Base-by-base conservation (phyloP, 306 rosid genomes). In the Bauhinia variegata region DNA sequence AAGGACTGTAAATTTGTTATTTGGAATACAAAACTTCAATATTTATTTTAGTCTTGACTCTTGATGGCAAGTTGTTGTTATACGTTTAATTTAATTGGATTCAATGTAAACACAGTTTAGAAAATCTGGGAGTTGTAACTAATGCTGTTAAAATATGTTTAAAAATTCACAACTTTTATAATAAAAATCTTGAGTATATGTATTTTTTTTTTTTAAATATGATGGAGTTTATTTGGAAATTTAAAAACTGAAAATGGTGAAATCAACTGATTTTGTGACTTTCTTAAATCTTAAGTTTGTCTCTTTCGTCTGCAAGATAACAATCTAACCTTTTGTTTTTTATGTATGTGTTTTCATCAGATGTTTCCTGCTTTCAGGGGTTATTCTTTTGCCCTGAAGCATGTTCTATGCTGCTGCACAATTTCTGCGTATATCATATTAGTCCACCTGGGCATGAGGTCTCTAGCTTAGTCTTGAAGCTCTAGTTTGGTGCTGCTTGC, bases 401-500 rank as follows among this genome's bases (percentile, higher is more conserved):
- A 17, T 88, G 88, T 82, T 90, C 91, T 60, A 78, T 90, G 74
- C 79, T 93, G 74, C 97, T 86, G 61, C 97, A 93, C 88, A 93
- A 93, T 80, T 93, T 93, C 77, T 93, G 99, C 90, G 82, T 90
- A 76, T 93, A 90, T 73, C 96, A 93, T 73, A 88, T 93, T 57
- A 93, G 95, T 82, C 99, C 99, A 59, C 99, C 97, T 8, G 99
- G 99, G 33, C 99, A 86, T 52, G 99, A 93, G 99, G 99, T 93
- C 80, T 75, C 85, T 84, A 67, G 77, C 51, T 80, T 48, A 64
- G 67, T 69, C 72, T 80, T 48, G 58, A 65, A 77, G 79, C 16
- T 46, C 49, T 62, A 10, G 36, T 47, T 43, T 31, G n/a, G 4
- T 63, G 49, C 67, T 69, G 57, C 58, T 70, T 64, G 67, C 18